These are phyloP conservation scores for Magnusiomyces fungicola DNA, from an alignment of 1,139 yeast genomes.

Conservation along the genomic window DNA sequence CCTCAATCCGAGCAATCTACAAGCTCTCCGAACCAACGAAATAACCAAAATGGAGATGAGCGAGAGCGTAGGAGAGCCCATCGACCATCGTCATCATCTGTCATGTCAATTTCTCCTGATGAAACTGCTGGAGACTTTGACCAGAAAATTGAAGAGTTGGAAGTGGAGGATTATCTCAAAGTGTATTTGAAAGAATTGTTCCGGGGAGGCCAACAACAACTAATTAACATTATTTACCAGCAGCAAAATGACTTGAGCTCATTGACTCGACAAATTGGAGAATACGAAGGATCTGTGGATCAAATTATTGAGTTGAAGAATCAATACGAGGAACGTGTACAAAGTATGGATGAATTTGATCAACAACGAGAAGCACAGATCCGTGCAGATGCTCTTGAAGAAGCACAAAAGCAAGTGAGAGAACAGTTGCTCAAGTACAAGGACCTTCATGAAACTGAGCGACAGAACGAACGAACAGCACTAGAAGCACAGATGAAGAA, in stretches of 20 bases:
- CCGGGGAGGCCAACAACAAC: background rate
- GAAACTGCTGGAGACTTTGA: slow-evolving; percentile 1
- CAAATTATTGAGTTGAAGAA: too few species aligned
- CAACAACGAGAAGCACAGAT: background rate
- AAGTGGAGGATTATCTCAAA: background rate
- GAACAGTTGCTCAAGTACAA: background rate
- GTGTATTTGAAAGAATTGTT: background rate
- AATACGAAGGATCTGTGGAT: too few species aligned
- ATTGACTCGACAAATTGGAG: background rate
- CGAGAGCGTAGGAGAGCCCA: background rate
- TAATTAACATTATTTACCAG: background rate
- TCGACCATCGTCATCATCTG: background rate
- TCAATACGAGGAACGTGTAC: too few species aligned
- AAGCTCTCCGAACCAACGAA: too few species aligned
- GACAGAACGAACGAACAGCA: background rate
- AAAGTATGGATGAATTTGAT: too few species aligned
- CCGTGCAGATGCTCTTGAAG: background rate
- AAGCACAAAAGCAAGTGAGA: background rate
- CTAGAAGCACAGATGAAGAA: background rate
- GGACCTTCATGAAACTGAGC: background rate
- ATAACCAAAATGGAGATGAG: too few species aligned
- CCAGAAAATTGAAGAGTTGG: background rate
- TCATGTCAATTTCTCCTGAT: background rate
- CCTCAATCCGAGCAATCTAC: too few species aligned
- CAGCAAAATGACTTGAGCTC: background rate